A percentile compares a stretch with the other conserved stretches of the same genome.
Conservation (phyloP, 768 basidiomycete species). For the Cantharellus anzutake region DNA sequence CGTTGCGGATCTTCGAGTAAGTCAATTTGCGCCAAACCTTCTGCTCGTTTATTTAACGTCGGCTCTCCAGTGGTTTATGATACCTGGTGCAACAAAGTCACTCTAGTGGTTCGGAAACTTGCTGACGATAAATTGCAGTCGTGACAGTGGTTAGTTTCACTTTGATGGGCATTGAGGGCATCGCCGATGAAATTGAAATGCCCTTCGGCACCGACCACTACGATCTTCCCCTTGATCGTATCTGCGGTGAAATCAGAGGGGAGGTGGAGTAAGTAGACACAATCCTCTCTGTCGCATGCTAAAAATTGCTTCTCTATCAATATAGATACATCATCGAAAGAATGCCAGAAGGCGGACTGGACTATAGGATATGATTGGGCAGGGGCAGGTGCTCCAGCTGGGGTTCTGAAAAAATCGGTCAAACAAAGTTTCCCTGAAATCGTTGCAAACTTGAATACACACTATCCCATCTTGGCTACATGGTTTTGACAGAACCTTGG, state of each 20-base stretch:
- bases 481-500: too few species aligned
- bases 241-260: not conserved
- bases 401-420: not conserved
- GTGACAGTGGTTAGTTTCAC: conserved; percentile 50
- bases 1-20: conserved; percentile 42
- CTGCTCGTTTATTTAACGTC: conserved; percentile 13
- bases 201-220: conserved; percentile 64
- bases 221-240: conserved; percentile 34
- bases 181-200: conserved; percentile 88
- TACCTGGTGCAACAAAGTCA: conserved; percentile 62
- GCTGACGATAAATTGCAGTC: conserved; percentile 6
- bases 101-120: not conserved
- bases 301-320: not conserved
- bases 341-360: not conserved
- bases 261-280: not conserved
- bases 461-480: too few species aligned
- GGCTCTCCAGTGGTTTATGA: conserved; percentile 36
- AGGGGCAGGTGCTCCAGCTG: not conserved
- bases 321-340: not conserved
- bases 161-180: conserved; percentile 89
- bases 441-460: not conserved
- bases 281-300: not conserved
- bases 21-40: conserved; percentile 28
- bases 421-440: not conserved
- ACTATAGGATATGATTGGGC: not conserved